Conservation (phyloP, 2,329 filamentous ascomycete species). For the Sporothrix euskadiensis region DNA sequence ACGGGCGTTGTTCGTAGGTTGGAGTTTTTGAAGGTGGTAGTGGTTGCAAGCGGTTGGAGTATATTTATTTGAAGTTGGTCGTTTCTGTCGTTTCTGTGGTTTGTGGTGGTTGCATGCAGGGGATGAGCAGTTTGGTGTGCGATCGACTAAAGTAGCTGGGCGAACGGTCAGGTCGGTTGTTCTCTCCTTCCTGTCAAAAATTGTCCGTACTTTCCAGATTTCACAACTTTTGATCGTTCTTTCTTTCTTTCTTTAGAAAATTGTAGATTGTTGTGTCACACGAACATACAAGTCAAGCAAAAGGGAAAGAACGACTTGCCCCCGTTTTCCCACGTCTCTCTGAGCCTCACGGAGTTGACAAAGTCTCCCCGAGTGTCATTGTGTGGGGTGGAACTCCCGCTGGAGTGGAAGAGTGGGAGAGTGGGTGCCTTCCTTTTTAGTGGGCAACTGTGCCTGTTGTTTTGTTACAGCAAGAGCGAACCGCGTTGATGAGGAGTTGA, state of each 20-base stretch:
- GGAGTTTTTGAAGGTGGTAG: background rate
- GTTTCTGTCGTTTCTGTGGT: background rate
- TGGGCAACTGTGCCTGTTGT: background rate
- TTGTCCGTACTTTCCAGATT: background rate
- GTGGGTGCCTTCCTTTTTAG: constrained; percentile 16
- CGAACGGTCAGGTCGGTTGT: background rate
- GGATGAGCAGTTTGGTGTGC: constrained; percentile 4
- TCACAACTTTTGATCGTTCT: background rate
- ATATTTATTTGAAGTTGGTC: background rate
- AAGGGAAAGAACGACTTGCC: background rate
- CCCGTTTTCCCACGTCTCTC: background rate
- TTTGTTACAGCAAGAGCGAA: constrained; percentile 13
- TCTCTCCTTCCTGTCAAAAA: background rate
- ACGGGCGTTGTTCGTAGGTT: background rate
- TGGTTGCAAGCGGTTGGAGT: constrained; percentile 15
- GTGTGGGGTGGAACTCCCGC: background rate
- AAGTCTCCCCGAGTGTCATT: constrained; percentile 7
- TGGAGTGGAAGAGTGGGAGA: background rate
- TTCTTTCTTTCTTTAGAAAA: background rate
- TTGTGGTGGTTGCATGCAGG: constrained; percentile 16
- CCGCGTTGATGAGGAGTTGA: background rate
- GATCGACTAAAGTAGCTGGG: background rate
- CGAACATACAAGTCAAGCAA: background rate
- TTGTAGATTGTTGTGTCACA: background rate
- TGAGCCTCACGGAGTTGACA: constrained; percentile 16